Conservation (phyloP, 352 stramenopile genomes). For the Phytopythium oedochilum region DNA sequence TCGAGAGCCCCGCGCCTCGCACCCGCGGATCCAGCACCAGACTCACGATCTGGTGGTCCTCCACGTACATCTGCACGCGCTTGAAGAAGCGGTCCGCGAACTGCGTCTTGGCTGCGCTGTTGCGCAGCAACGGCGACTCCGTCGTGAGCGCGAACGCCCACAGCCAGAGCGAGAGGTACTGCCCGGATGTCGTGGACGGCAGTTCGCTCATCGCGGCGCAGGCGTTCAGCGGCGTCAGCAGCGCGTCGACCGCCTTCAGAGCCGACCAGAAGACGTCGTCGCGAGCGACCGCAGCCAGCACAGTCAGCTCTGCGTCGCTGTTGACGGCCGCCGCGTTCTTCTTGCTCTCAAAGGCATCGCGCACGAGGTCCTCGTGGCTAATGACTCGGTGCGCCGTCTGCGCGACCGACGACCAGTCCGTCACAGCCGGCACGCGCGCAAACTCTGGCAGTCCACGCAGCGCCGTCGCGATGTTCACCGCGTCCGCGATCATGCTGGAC, state of each 20-base stretch:
- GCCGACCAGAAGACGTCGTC: conserved; percentile 17
- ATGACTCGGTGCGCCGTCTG: conserved; percentile 18
- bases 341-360: conserved; percentile 14
- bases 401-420: conserved; percentile 5
- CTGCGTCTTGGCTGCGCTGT: conserved; percentile 5
- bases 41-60: conserved; percentile 29
- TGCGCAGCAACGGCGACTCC: conserved; percentile 23
- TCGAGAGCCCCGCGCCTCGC: conserved; percentile 28
- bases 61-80: conserved; percentile 25
- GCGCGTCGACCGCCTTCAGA: conserved; percentile 14
- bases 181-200: conserved; percentile 21
- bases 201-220: conserved; percentile 22
- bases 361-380: conserved; percentile 13
- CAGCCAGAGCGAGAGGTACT: conserved; percentile 27
- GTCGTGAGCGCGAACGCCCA: conserved; percentile 23
- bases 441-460: not conserved
- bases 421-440: not conserved
- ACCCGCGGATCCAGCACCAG: conserved; percentile 31
- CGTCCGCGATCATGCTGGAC: not conserved
- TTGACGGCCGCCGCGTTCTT: not conserved
- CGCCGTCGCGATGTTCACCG: not conserved
- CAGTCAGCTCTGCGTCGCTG: conserved; percentile 4
- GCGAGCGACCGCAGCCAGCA: conserved; percentile 12
- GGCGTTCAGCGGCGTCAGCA: conserved; percentile 23
- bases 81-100: conserved; percentile 19